Conservation (phyloP, 306 rosid genomes). For the Inga laurina region DNA sequence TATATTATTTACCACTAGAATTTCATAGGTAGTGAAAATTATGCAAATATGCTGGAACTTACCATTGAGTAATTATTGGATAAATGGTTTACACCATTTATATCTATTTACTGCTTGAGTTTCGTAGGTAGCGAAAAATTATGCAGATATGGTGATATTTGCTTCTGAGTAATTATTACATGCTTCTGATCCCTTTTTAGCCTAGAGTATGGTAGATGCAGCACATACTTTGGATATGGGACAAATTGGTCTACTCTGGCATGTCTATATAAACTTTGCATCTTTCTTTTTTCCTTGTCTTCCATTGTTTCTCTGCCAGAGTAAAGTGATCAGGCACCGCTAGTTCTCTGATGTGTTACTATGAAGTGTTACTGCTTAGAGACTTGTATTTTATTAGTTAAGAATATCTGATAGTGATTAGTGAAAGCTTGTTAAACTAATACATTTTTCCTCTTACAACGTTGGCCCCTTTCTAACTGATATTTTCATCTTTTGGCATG, state of each 20-base stretch:
- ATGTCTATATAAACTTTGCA: background rate
- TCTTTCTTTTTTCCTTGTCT: background rate
- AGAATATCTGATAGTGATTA: background rate
- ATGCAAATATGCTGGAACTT: background rate
- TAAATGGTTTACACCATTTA: background rate
- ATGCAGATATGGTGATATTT: background rate
- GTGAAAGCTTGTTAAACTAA: background rate
- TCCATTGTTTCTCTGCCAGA: background rate
- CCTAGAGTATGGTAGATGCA: background rate
- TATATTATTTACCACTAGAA: background rate
- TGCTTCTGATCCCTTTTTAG: background rate
- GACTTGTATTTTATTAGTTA: background rate
- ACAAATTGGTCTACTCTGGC: background rate
- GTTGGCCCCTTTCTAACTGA: background rate
- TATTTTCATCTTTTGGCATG: background rate
- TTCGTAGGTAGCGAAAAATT: background rate
- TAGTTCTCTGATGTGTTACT: background rate
- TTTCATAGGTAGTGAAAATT: background rate
- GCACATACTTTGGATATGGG: background rate
- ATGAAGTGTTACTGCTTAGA: background rate
- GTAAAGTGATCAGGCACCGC: background rate
- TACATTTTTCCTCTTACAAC: background rate
- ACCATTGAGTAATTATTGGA: background rate
- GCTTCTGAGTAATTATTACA: background rate
- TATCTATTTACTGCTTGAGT: background rate